phyloP scores from a whole-genome alignment of 805 yeast species.

The Lipomyces spencermartinsiae region DNA sequence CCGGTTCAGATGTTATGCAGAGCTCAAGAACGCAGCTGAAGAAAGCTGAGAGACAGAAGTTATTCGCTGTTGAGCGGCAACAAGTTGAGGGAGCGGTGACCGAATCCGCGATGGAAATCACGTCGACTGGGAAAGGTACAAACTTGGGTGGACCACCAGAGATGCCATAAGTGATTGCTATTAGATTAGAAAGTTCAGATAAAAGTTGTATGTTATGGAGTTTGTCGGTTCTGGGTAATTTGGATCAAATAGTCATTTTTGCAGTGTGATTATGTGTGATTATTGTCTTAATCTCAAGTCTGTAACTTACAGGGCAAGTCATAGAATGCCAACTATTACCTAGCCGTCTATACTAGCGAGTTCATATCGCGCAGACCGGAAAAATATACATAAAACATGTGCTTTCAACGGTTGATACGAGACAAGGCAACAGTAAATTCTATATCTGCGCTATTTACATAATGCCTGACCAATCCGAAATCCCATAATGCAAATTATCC shows the following conservation, averaged over 20 bases:
- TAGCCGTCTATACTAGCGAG: too few species aligned
- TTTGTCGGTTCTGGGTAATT: conserved; percentile 1
- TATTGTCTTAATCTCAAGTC: background rate
- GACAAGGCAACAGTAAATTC: background rate
- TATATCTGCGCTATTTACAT: background rate
- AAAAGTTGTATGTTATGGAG: background rate
- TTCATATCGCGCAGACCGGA: background rate
- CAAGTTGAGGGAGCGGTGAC: background rate
- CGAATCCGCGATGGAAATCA: conserved; percentile 55
- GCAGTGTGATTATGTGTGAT: background rate
- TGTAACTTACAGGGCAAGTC: too few species aligned
- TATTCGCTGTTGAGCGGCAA: conserved; percentile 36
- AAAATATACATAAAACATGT: too few species aligned
- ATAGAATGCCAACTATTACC: too few species aligned
- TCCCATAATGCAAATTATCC: background rate
- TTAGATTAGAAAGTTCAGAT: background rate
- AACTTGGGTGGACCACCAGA: conserved; percentile 75
- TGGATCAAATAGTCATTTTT: background rate
- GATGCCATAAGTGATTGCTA: background rate
- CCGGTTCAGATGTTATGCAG: background rate
- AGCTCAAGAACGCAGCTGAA: conserved; percentile 40
- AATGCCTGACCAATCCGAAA: background rate
- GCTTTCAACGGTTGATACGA: background rate
- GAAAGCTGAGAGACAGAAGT: conserved; percentile 48
- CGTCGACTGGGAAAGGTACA: conserved; percentile 72